Evolutionary conservation across 116 monocot genomes (phyloP).

Genomic region (Dioscorea cayenensis): DNA sequence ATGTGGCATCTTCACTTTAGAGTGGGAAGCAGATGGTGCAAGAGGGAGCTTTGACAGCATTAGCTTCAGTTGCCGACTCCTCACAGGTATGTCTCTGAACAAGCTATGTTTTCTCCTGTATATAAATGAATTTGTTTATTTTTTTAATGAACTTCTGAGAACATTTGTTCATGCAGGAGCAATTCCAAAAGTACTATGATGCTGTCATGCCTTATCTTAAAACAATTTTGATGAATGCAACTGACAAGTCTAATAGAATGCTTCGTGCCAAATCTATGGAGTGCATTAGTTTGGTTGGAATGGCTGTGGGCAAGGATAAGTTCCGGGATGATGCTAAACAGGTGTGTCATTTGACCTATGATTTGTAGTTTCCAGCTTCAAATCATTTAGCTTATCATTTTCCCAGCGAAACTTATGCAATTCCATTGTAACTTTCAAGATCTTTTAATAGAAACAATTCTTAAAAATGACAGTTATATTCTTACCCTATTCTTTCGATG

Average conservation of each 20-base stretch:
- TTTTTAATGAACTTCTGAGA: neutral
- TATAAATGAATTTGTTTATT: neutral
- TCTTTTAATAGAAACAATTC: too few relatives aligned
- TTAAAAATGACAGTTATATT: too few relatives aligned
- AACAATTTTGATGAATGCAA: conserved; percentile 86
- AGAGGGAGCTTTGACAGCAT: conserved; percentile 89
- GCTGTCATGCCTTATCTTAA: conserved; percentile 97
- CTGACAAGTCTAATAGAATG: conserved; percentile 92
- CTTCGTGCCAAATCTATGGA: conserved; percentile 99
- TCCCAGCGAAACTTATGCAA: too few relatives aligned
- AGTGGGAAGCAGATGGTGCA: conserved; percentile 95
- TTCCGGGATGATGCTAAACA: conserved; percentile 97
- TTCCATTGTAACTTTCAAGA: too few relatives aligned
- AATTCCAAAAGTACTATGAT: conserved; percentile 98
- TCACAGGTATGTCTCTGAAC: conserved; percentile 58
- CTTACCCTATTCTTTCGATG: too few relatives aligned
- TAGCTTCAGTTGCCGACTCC: conserved; percentile 96
- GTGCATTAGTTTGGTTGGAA: conserved; percentile 96
- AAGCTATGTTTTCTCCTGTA: neutral
- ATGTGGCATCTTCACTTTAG: conserved; percentile 20
- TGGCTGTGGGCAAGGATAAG: conserved; percentile 97
- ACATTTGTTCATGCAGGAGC: conserved; percentile 46
- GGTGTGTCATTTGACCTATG: conserved; percentile 23
- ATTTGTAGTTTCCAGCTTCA: too few relatives aligned
- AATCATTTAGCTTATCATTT: too few relatives aligned